Evolutionary conservation across 768 basidiomycete species (phyloP).

Genomic region (Rhodocollybia butyracea): DNA sequence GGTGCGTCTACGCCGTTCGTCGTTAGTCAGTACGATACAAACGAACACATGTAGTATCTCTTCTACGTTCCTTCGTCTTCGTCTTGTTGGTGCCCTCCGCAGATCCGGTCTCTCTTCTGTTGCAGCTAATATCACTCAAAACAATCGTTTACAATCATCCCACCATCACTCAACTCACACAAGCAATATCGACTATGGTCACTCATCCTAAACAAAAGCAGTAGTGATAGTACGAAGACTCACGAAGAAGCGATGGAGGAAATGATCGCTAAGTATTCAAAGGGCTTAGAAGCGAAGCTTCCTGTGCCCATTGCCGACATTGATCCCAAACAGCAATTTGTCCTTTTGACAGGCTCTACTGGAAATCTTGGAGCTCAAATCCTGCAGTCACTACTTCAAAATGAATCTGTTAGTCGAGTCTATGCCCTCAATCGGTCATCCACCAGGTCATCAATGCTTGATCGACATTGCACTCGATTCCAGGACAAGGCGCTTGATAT

Average conservation of each 20-base stretch:
- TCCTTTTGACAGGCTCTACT: slow-evolving; percentile 38
- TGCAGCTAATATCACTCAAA: slow-evolving; percentile 13
- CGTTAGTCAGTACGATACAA: background rate
- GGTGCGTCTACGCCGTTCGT: slow-evolving; percentile 8
- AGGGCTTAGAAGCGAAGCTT: slow-evolving; percentile 24
- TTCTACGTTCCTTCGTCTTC: slow-evolving; percentile 25
- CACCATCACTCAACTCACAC: slow-evolving; percentile 20
- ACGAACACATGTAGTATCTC: slow-evolving; percentile 16
- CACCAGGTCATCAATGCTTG: slow-evolving; percentile 8
- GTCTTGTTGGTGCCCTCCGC: slow-evolving; percentile 34
- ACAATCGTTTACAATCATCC: slow-evolving; percentile 26
- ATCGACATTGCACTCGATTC: slow-evolving; percentile 19
- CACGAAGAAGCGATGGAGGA: slow-evolving; percentile 12
- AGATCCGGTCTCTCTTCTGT: slow-evolving; percentile 13
- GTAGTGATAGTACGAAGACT: slow-evolving; percentile 3
- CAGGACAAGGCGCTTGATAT: slow-evolving; percentile 16
- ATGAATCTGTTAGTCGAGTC: slow-evolving; percentile 13
- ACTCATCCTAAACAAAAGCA: slow-evolving; percentile 16
- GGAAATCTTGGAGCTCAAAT: slow-evolving; percentile 37
- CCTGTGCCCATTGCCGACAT: background rate
- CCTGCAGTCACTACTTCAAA: slow-evolving; percentile 24
- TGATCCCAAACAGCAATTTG: slow-evolving; percentile 2
- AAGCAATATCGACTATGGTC: slow-evolving; percentile 13
- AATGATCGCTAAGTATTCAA: slow-evolving; percentile 6
- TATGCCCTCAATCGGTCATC: slow-evolving; percentile 12